Base-by-base conservation (phyloP, 2,329 filamentous ascomycete genomes). In the Trichothecium sympodiale region DNA sequence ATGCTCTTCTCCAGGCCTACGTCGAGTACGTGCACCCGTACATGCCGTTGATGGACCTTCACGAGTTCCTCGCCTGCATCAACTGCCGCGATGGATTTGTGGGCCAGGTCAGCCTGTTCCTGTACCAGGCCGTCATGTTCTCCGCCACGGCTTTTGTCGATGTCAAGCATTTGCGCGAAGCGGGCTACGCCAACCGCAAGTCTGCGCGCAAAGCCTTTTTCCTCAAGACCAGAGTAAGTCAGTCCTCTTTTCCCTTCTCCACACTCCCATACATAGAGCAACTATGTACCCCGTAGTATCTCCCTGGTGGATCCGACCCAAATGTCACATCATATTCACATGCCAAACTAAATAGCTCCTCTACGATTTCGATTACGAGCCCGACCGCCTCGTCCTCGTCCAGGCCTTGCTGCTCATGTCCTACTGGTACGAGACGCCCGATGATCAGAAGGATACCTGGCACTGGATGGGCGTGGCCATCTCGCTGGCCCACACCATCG, bases 391-490 rank as follows among this genome's bases (percentile, higher is more conserved):
- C 39, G 77, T 86, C 15, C 71, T 95, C 17, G 86, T 95, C 13
- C 89, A 95, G 59, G 81, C 84, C 4, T 68, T 95, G 16, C 68
- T 95, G 17, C 70, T 95, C 40, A 88, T 95, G 83, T 94, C 88
- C 4, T 94, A 94, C 56, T 96, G 89, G 83, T 95, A 95, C 56
- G 88, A 95, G 59, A 94, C 86, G 10, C 88, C 88, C 0, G 87
- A 95, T 59, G 89, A 95, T 55, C 86, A 94, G 54, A 95, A 95
- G 58, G 89, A 95, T 55, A 95, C 88, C 31, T 95, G 89, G 84
- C 88, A 95, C 54, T 95, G 88, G 89, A 94, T 95, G 84, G 89
- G 89, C 14, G 85, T 95, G 27, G 89, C 88, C 29, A 84, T 94
- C 40, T 94, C 88, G 10, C 67, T 95, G 32, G 88, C 87, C 35